Evolutionary conservation across 75 land plant species (phyloP).

Genomic region (Selaginella tamariscina): DNA sequence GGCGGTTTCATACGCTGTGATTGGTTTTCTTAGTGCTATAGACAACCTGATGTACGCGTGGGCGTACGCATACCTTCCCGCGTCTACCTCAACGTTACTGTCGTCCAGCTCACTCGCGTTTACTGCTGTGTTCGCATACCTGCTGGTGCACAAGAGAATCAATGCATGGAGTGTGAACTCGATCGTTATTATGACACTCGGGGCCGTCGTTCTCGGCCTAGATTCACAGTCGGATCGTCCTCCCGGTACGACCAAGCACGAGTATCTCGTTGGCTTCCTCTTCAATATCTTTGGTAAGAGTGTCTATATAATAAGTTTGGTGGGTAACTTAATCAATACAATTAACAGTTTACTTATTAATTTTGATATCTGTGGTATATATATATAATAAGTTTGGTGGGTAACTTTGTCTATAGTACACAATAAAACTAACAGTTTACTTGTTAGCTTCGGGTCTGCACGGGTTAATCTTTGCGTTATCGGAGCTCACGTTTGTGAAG

Average conservation of each 20-base stretch:
- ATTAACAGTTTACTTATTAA: no score
- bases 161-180: constrained; percentile 49
- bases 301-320: no score
- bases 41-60: constrained; percentile 80
- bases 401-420: no score
- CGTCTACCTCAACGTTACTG: constrained; percentile 65
- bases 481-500: constrained; percentile 65
- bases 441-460: constrained; percentile 80
- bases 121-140: constrained; percentile 57
- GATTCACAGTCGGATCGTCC: constrained; percentile 61
- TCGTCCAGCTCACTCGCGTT: constrained; percentile 55
- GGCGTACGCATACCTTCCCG: constrained; percentile 70
- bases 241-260: constrained; percentile 21
- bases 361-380: no score
- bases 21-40: constrained; percentile 70
- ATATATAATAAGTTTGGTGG: no score
- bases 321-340: no score
- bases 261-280: constrained; percentile 51
- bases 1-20: constrained; percentile 33
- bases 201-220: constrained; percentile 45
- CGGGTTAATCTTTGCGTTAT: constrained; percentile 75
- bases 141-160: constrained; percentile 49
- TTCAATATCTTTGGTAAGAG: constrained; percentile 55
- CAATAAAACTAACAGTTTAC: no score
- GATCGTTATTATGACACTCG: constrained; percentile 55